phyloP scores from a whole-genome alignment of 2,329 filamentous ascomycete genomes.

The Podosphaera fusca region DNA sequence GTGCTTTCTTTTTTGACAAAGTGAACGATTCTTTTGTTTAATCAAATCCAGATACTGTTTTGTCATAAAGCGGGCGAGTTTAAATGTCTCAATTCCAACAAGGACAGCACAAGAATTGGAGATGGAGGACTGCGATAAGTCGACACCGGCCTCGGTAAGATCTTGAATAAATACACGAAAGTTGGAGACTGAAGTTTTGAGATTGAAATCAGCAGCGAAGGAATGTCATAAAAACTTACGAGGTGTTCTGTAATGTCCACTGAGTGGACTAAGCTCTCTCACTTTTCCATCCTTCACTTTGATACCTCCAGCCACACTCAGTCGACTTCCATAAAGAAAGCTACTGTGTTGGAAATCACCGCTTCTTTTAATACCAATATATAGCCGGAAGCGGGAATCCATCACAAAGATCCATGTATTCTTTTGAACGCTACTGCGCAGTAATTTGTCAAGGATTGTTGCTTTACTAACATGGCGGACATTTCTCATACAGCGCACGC shows the following conservation, averaged over 20 bases:
- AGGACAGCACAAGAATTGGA: conserved; percentile 65
- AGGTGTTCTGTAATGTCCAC: conserved; percentile 69
- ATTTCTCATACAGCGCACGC: conserved; percentile 35
- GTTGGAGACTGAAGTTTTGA: conserved; percentile 26
- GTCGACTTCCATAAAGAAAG: conserved; percentile 63
- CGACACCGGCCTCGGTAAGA: conserved; percentile 48
- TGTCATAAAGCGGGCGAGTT: conserved; percentile 29
- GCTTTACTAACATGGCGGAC: conserved; percentile 45
- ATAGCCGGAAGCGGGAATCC: conserved; percentile 64
- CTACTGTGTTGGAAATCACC: conserved; percentile 82
- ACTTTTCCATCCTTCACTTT: conserved; percentile 64
- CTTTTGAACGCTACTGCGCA: conserved; percentile 57
- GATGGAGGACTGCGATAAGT: conserved; percentile 58
- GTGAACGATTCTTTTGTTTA: conserved; percentile 31
- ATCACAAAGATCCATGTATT: conserved; percentile 90
- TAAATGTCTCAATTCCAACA: conserved; percentile 60
- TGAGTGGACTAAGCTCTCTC: conserved; percentile 44
- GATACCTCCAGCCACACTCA: conserved; percentile 63
- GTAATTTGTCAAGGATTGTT: conserved; percentile 54
- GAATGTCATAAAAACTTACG: conserved; percentile 18
- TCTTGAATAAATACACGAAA: conserved; percentile 61
- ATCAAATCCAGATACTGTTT: conserved; percentile 11
- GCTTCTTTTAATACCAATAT: conserved; percentile 73
- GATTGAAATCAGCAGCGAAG: background rate
- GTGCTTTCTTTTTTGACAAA: too few relatives aligned